Evolutionary conservation across 345 rosid genomes (phyloP).

Genomic region (Lagerstroemia speciosa): DNA sequence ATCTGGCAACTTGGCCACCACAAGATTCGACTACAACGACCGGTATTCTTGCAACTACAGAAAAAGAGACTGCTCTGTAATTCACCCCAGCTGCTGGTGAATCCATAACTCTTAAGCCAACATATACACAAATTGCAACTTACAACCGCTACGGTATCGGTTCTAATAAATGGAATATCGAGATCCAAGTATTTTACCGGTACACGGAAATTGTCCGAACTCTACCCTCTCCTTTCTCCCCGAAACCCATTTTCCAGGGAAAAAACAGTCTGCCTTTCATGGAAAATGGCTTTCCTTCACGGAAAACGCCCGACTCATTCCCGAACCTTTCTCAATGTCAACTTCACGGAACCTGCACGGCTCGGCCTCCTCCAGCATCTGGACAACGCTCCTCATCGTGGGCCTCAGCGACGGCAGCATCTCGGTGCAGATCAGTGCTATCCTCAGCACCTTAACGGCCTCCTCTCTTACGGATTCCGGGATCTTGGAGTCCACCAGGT

Average conservation of each 20-base stretch:
- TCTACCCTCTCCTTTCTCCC: no score
- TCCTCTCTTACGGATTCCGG: slow-evolving; percentile 47
- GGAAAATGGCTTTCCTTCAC: neutral
- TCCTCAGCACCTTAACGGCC: slow-evolving; percentile 51
- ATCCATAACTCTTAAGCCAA: no score
- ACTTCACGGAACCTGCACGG: slow-evolving; percentile 54
- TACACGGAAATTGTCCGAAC: no score
- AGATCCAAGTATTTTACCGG: neutral
- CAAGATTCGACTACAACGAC: no score
- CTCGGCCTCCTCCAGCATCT: slow-evolving; percentile 72
- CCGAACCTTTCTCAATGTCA: slow-evolving; percentile 18
- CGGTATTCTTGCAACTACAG: no score
- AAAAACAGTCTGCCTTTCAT: no score
- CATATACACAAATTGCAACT: no score
- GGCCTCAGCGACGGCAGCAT: slow-evolving; percentile 54
- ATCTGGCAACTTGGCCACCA: no score
- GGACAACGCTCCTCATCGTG: slow-evolving; percentile 77
- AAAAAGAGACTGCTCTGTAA: no score
- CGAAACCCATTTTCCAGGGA: no score
- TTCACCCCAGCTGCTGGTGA: no score
- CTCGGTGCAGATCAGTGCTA: slow-evolving; percentile 65
- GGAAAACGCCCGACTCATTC: neutral
- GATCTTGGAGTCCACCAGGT: slow-evolving; percentile 60
- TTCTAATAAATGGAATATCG: neutral
- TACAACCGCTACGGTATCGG: no score